Evolutionary conservation across 116 monocot species (phyloP), one percentile per base, ranked within the genome.

Genomic region (Trichopus zeylanicus): DNA sequence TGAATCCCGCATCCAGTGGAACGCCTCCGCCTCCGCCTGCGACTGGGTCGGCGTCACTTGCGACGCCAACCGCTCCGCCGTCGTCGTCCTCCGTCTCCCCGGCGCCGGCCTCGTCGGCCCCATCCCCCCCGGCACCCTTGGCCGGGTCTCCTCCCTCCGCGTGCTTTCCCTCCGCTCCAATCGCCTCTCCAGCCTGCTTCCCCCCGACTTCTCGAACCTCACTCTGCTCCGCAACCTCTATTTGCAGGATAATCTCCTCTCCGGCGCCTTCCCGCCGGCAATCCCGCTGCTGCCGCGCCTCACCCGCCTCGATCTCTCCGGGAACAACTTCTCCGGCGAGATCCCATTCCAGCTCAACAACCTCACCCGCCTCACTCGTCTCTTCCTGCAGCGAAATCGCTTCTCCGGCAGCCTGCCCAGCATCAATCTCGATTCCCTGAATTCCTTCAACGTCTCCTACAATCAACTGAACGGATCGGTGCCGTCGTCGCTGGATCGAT

Each of bases 131-230:
- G 37, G 29, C 20, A 85, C 93, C 15, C 67, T 94, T 52, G 70
- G 80, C 61, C 56, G 46, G 2, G 78, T 94, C 56, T 31, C 48
- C 34, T 31, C 37, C 55, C 88, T 92, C 35, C 81, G 73, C 26
- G 75, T 92, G 46, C 70, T 94, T 62, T 86, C 86, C 31, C 89
- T 94, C 71, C 93, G 83, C 26, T 67, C 71, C 70, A 94, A 94
- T 68, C 57, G 38, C 38, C 79, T 94, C 60, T 54, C 63, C 49
- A 89, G 93, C 46, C 34, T 71, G 49, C 34, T 86, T 15, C 89
- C 93, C 20, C 26, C 59, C 46, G 88, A 92, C 57, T 48, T 94
- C 66, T 62, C 64, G 67, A 78, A 80, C 66, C 82, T 94, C 48
- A 48, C 85, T 34, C 15, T 31, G 49, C 89, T 94, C 56, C 70